These are phyloP conservation scores for Spergularia bocconei DNA, from an alignment of 148 eudicot genomes.

Conservation along the genomic window DNA sequence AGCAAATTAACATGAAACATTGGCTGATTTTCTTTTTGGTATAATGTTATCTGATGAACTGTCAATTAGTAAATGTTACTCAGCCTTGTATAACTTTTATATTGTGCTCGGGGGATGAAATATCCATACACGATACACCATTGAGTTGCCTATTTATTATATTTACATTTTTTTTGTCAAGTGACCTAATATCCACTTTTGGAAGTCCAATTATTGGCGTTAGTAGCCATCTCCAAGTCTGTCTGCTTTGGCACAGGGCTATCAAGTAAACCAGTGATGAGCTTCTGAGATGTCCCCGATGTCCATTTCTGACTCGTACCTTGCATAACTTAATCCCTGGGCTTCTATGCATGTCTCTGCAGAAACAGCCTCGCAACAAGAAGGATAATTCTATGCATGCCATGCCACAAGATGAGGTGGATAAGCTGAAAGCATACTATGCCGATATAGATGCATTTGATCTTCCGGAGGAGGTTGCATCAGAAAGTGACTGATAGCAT, in stretches of 20 bases:
- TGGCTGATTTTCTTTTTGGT: background rate
- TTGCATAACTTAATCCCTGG: background rate
- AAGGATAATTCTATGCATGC: constrained; percentile 15
- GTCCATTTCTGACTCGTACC: background rate
- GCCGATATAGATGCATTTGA: constrained; percentile 46
- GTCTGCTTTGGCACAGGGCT: background rate
- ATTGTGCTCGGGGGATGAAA: background rate
- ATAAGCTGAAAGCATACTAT: constrained; percentile 37
- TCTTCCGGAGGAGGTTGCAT: constrained; percentile 32
- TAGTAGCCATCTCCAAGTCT: background rate
- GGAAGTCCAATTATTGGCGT: background rate
- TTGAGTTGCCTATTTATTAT: too few species aligned
- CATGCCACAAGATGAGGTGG: constrained; percentile 35
- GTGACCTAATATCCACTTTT: too few species aligned
- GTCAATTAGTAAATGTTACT: background rate
- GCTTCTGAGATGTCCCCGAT: background rate
- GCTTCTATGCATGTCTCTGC: constrained; percentile 14
- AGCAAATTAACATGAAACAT: background rate
- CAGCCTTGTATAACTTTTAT: background rate
- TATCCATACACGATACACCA: background rate
- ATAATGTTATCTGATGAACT: background rate
- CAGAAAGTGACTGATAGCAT: constrained; percentile 21
- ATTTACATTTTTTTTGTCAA: too few species aligned
- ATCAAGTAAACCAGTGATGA: background rate
- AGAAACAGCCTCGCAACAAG: constrained; percentile 32